phyloP scores from a whole-genome alignment of 106 monocot species.

The Apostasia ramifera region DNA sequence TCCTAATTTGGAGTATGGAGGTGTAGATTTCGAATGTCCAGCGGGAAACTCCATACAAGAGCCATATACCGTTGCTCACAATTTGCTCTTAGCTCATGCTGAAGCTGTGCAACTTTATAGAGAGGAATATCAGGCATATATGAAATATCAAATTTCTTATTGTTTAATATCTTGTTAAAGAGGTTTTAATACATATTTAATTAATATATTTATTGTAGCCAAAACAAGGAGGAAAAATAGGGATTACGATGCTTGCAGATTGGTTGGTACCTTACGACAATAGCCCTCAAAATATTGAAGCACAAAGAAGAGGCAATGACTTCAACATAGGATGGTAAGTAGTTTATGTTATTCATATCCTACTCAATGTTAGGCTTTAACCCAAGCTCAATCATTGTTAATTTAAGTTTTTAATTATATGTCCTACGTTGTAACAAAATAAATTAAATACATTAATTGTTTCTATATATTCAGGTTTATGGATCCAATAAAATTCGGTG shows the following conservation, averaged over 20 bases:
- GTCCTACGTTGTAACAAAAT: too few relatives aligned
- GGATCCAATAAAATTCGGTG: constrained; percentile 37
- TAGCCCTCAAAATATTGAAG: constrained; percentile 5
- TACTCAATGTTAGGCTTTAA: too few relatives aligned
- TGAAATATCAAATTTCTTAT: too few relatives aligned
- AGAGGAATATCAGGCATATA: constrained; percentile 16
- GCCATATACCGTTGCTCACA: constrained; percentile 20
- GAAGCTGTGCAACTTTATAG: constrained; percentile 13
- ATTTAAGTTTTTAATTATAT: too few relatives aligned
- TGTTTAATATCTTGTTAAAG: too few relatives aligned
- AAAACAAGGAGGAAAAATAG: constrained; percentile 22
- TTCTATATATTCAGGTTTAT: constrained; percentile 21
- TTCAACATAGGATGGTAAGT: constrained; percentile 25
- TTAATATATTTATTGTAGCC: constrained; percentile 7
- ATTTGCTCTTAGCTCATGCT: constrained; percentile 20
- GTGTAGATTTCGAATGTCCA: not conserved
- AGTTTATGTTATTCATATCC: too few relatives aligned
- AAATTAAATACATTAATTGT: too few relatives aligned
- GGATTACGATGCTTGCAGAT: constrained; percentile 5
- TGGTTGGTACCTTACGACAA: constrained; percentile 12
- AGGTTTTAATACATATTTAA: too few relatives aligned
- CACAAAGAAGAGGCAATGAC: constrained; percentile 1
- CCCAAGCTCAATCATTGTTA: too few relatives aligned
- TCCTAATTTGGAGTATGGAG: not conserved
- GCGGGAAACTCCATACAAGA: constrained; percentile 19